Base-by-base conservation (phyloP, 352 stramenopile species). In the Aphanomyces stellatus region DNA sequence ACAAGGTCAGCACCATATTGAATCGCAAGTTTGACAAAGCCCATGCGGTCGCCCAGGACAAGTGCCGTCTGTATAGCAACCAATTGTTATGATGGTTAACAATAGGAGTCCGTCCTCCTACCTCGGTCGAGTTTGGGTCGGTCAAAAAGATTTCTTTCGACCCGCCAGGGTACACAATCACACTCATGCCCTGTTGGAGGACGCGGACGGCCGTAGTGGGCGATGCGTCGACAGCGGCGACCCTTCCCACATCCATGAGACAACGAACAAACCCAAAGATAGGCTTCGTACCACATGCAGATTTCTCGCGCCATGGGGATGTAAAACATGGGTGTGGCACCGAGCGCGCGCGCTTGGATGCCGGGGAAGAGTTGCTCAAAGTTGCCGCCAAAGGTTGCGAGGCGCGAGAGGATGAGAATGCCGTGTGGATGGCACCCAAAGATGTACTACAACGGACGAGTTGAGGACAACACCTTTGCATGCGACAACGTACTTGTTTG, bases 21-120 rank as follows among this genome's bases (percentile, higher is more conserved):
- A 53, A 92, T 88, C 43, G 84, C 84, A 28, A 92, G 72, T 69
- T 90, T 92, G 70, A 92, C 77, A 43, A 92, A 92, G 17, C 84
- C 84, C 40, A 92, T 57, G n/a, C 84, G 81, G 49, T 88, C 86
- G 71, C 88, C 85, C 31, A 92, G 76, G 62, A 92, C 74, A 51
- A 92, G 73, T 25, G 78, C 72, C 57, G 84, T 92, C 65, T 81
- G 43, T 43, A 67, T 40, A 17, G n/a, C 27, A 5, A 69, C 7
- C n/a, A n/a, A n/a, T n/a, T n/a, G n/a, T n/a, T n/a, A n/a, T n/a
- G n/a, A n/a, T n/a, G n/a, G n/a, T n/a, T n/a, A n/a, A n/a, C n/a
- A n/a, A n/a, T n/a, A n/a, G 6, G 48, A 55, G 28, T 55, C 28
- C 8, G 41, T 22, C 2, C 2, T 67, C 48, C 19, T 42, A 76